phyloP scores from a whole-genome alignment of 1,284 basidiomycete species.

The Ustanciosporium gigantosporum region DNA sequence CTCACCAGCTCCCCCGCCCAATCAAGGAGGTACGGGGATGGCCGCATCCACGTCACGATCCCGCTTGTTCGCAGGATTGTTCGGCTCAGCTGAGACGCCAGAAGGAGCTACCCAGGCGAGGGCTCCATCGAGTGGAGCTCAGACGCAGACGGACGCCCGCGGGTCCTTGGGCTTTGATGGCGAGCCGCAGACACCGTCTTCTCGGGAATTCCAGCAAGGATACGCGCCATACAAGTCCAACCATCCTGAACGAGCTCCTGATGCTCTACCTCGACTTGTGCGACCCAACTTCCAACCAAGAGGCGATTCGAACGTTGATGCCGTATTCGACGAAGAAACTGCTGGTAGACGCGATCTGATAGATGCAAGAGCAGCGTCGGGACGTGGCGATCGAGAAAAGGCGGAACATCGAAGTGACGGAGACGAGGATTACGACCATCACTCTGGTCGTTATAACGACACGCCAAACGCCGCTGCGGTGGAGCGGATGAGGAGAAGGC shows the following conservation, averaged over 20 bases:
- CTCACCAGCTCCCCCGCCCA: conserved; percentile 13
- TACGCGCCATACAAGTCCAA: conserved; percentile 18
- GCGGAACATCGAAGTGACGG: not conserved
- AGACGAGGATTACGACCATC: conserved; percentile 16
- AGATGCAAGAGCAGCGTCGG: conserved; percentile 3
- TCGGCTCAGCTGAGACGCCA: conserved; percentile 24
- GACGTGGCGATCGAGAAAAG: conserved; percentile 1
- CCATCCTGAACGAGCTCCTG: conserved; percentile 15
- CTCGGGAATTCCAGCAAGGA: conserved; percentile 29
- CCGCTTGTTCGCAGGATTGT: conserved; percentile 32
- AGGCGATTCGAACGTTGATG: conserved; percentile 39
- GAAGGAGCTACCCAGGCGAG: conserved; percentile 5
- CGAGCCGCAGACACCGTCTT: conserved; percentile 38
- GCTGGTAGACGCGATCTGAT: conserved; percentile 30
- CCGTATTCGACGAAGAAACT: conserved; percentile 34
- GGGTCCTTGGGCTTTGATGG: conserved; percentile 11
- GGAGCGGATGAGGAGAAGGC: conserved; percentile 19
- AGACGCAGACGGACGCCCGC: conserved; percentile 9
- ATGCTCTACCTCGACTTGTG: conserved; percentile 28
- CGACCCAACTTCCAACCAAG: conserved; percentile 28
- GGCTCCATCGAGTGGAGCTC: conserved; percentile 6
- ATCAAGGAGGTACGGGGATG: conserved; percentile 2
- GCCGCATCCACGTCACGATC: conserved; percentile 30
- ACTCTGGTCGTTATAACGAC: not conserved
- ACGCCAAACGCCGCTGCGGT: conserved; percentile 18